Evolutionary conservation across 129 eudicot genomes (phyloP).

Genomic region (Arctium minus): DNA sequence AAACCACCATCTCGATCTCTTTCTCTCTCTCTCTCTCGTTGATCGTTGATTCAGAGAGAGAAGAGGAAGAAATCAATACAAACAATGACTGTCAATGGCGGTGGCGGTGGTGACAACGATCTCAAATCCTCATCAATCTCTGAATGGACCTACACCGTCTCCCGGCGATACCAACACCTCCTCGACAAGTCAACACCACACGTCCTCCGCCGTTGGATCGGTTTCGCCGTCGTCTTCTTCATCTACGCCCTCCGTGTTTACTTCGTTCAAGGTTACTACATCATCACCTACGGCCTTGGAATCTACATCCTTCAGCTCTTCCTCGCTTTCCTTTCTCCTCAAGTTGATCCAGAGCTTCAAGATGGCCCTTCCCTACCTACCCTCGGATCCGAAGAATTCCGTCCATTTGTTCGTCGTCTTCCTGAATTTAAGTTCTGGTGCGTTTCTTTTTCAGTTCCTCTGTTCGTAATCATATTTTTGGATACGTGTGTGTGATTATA

Average conservation of each 20-base stretch:
- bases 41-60: not conserved
- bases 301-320: conserved; percentile 78
- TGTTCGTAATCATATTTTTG: not conserved
- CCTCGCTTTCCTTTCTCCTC: conserved; percentile 77
- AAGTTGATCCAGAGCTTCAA: conserved; percentile 75
- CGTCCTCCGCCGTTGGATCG: conserved; percentile 83
- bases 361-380: conserved; percentile 80
- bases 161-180: conserved; percentile 72
- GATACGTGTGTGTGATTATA: not conserved
- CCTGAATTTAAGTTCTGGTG: conserved; percentile 93
- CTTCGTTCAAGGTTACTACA: conserved; percentile 65
- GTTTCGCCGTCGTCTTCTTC: conserved; percentile 33
- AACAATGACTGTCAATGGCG: conserved; percentile 41
- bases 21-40: conserved; percentile 5
- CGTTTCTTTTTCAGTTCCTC: conserved; percentile 2
- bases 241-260: conserved; percentile 71
- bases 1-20: conserved; percentile 12
- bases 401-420: conserved; percentile 86
- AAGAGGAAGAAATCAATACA: not conserved
- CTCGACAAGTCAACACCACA: conserved; percentile 80
- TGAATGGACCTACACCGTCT: conserved; percentile 40
- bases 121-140: conserved; percentile 40
- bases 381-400: conserved; percentile 76
- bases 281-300: conserved; percentile 79
- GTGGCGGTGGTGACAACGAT: conserved; percentile 25